phyloP scores from a whole-genome alignment of 192 early-diverging fungal species.

The Chytriomyces confervae region DNA sequence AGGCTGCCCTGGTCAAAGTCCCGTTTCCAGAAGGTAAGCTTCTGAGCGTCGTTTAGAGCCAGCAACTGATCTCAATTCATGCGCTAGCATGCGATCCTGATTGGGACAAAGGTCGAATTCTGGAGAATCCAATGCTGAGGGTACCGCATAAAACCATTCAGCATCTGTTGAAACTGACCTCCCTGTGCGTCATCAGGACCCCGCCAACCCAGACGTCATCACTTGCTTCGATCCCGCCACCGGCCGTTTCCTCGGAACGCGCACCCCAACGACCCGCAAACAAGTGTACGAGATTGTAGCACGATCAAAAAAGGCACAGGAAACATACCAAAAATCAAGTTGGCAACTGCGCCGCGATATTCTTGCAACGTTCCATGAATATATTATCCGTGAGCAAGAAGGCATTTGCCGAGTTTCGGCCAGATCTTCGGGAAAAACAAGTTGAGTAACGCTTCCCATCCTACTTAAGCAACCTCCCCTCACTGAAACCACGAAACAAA shows the following conservation, averaged over 20 bases:
- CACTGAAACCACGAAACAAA: too few relatives aligned
- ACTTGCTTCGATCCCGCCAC: slow-evolving; percentile 87
- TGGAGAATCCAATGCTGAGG: not conserved
- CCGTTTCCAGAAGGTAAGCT: slow-evolving; percentile 20
- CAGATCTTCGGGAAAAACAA: slow-evolving; percentile 82
- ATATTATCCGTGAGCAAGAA: slow-evolving; percentile 74
- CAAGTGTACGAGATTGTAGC: slow-evolving; percentile 64
- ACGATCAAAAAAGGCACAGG: slow-evolving; percentile 69
- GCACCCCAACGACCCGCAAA: slow-evolving; percentile 55
- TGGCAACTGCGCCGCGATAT: slow-evolving; percentile 77
- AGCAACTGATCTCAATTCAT: not conserved
- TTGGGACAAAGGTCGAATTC: not conserved
- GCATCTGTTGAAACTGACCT: not conserved
- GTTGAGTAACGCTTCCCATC: slow-evolving; percentile 9
- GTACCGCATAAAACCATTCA: not conserved
- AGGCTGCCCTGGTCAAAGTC: slow-evolving; percentile 18
- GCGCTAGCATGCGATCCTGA: not conserved
- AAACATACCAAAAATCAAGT: slow-evolving; percentile 68
- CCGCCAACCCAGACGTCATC: slow-evolving; percentile 60
- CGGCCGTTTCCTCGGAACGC: slow-evolving; percentile 72
- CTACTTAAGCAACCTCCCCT: not conserved
- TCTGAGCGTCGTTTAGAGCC: not conserved
- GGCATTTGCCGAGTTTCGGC: slow-evolving; percentile 73
- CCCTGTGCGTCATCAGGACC: not conserved
- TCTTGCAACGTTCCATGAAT: slow-evolving; percentile 73